These are phyloP conservation scores for Venturia oleaginea DNA, from an alignment of 2,329 filamentous ascomycete species.

Conservation along the genomic window DNA sequence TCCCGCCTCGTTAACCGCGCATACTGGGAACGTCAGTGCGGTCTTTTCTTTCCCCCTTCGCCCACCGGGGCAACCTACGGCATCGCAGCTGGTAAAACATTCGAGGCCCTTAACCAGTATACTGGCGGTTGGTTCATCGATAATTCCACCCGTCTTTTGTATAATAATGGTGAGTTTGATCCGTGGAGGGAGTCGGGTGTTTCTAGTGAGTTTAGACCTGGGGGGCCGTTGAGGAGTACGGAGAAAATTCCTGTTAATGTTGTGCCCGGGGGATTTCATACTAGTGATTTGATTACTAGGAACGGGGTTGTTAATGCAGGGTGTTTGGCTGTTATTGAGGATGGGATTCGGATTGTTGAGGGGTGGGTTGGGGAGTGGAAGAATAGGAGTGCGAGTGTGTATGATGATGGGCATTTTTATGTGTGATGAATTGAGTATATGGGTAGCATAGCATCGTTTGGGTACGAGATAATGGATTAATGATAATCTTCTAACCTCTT, in stretches of 20 bases:
- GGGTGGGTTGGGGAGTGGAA: slow-evolving; percentile 2
- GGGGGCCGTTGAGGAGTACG: slow-evolving; percentile 43
- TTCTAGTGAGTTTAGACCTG: slow-evolving; percentile 44
- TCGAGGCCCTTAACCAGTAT: slow-evolving; percentile 40
- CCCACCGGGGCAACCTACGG: slow-evolving; percentile 42
- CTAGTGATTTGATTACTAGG: not conserved
- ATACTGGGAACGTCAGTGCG: slow-evolving; percentile 50
- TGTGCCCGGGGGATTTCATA: slow-evolving; percentile 4
- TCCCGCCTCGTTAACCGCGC: slow-evolving; percentile 41
- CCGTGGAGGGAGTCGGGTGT: slow-evolving; percentile 50
- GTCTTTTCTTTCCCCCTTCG: slow-evolving; percentile 43
- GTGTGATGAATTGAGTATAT: not conserved
- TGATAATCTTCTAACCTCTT: not conserved
- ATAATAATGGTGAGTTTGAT: slow-evolving; percentile 50
- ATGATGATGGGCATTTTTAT: not conserved
- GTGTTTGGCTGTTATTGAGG: not conserved
- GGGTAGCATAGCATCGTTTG: not conserved
- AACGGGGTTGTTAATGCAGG: not conserved
- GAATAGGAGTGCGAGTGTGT: not conserved
- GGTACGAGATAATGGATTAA: not conserved
- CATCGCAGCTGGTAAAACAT: slow-evolving; percentile 38
- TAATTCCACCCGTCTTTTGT: slow-evolving; percentile 46
- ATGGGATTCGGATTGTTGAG: not conserved
- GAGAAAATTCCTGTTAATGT: slow-evolving; percentile 18
- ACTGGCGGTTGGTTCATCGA: slow-evolving; percentile 48